These are phyloP conservation scores for Phytophthora agathidicida DNA, from an alignment of 352 stramenopile genomes.

Conservation along the genomic window DNA sequence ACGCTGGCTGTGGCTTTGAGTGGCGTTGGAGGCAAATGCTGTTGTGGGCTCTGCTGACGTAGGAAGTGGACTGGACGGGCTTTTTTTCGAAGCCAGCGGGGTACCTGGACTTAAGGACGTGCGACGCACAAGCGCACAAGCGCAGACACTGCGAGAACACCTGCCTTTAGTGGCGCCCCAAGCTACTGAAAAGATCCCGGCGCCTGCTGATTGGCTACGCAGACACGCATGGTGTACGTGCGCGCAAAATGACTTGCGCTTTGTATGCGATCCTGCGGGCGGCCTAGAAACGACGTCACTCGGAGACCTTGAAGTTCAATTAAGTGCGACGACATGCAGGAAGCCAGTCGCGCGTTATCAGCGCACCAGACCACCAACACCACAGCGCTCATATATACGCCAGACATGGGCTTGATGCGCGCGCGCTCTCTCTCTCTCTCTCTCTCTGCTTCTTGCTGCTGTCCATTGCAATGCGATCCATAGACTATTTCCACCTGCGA, in stretches of 20 bases:
- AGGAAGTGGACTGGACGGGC: constrained; percentile 23
- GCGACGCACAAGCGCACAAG: no score
- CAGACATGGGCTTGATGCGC: no score
- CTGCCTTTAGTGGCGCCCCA: background rate
- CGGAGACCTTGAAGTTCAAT: constrained; percentile 28
- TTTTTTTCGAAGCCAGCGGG: constrained; percentile 34
- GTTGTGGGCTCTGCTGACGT: constrained; percentile 35
- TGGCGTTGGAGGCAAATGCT: constrained; percentile 39
- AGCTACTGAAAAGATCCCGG: constrained; percentile 15
- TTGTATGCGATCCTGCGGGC: constrained; percentile 24
- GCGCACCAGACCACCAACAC: no score
- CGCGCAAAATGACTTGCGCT: constrained; percentile 6
- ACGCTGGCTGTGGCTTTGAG: no score
- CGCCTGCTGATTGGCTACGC: constrained; percentile 26
- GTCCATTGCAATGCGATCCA: constrained; percentile 7
- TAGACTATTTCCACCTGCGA: constrained; percentile 16
- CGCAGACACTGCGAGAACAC: background rate
- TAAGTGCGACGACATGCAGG: constrained; percentile 15
- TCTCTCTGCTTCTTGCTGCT: no score
- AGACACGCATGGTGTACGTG: constrained; percentile 25
- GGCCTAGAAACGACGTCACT: constrained; percentile 15
- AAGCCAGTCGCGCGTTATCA: background rate
- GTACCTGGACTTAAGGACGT: constrained; percentile 4
- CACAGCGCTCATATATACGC: no score
- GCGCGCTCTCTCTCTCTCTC: no score